Percentiles rank a stretch among this genome's conserved stretches.
phyloP scores from a whole-genome alignment of 352 stramenopile species.

The Phytophthora pluvialis region DNA sequence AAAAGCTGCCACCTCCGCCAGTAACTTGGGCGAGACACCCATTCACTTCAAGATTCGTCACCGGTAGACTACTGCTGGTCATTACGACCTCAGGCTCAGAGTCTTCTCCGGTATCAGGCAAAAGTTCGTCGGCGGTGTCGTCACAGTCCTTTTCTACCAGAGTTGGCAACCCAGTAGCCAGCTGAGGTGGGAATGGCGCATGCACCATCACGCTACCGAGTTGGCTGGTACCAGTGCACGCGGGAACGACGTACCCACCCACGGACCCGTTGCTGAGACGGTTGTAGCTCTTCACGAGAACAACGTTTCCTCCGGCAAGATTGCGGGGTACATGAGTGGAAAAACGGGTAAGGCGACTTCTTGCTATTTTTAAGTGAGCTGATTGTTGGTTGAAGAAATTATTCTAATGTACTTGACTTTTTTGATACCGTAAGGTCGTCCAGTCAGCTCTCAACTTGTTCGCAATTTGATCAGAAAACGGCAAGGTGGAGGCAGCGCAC shows the following conservation, averaged over 20 bases:
- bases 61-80: no score
- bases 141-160: no score
- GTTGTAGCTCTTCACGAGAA: not conserved
- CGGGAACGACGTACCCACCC: not conserved
- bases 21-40: no score
- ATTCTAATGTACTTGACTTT: not conserved
- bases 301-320: not conserved
- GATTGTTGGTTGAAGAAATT: not conserved
- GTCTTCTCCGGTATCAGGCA: no score
- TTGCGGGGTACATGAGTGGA: not conserved
- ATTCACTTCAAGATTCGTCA: no score
- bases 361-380: not conserved
- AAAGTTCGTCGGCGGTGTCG: no score
- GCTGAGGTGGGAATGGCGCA: not conserved
- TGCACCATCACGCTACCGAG: not conserved
- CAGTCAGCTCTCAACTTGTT: not conserved
- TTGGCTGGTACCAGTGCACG: not conserved
- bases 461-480: not conserved
- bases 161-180: no score
- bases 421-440: not conserved
- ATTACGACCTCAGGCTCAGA: no score
- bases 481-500: not conserved
- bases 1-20: no score
- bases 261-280: not conserved
- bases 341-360: not conserved